Evolutionary conservation across 495 filamentous ascomycete species (phyloP).

Genomic region (Penicillium paxilli): DNA sequence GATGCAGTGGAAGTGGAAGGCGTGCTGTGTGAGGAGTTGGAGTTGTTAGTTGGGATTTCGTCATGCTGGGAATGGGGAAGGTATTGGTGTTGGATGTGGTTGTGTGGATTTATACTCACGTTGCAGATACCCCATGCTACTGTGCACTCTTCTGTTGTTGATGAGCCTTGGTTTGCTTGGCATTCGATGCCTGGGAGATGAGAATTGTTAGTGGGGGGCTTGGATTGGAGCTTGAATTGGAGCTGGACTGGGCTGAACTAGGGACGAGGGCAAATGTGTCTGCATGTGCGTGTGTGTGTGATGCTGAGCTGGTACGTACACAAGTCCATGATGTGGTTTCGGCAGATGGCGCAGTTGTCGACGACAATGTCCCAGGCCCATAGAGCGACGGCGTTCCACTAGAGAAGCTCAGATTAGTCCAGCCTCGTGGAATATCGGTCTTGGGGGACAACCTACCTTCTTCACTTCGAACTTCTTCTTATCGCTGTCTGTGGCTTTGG

Average conservation of each 20-base stretch:
- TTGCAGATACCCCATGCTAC: constrained; percentile 99
- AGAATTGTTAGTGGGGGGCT: neutral
- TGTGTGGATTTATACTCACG: constrained; percentile 55
- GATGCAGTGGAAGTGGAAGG: constrained; percentile 99
- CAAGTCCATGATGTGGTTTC: constrained; percentile 99
- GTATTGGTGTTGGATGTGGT: neutral
- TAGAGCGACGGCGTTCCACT: constrained; percentile 99
- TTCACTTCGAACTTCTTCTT: constrained; percentile 98
- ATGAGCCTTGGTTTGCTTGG: constrained; percentile 98
- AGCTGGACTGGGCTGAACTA: neutral
- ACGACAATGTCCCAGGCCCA: constrained; percentile 99
- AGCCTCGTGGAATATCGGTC: too few relatives aligned
- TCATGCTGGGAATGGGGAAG: too few relatives aligned
- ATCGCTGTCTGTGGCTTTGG: constrained; percentile 59
- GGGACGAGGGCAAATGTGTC: neutral
- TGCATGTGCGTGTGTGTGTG: too few relatives aligned
- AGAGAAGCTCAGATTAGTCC: too few relatives aligned
- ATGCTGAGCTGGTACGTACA: too few relatives aligned
- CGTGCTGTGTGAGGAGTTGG: constrained; percentile 63
- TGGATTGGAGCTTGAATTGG: neutral
- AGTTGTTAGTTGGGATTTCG: neutral
- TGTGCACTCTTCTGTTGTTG: constrained; percentile 96
- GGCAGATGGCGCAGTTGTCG: constrained; percentile 98
- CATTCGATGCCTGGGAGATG: constrained; percentile 88
- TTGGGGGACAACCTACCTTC: constrained; percentile 61